These are phyloP conservation scores for Neospora caninum DNA, from an alignment of 169 alveolate genomes.

Conservation along the genomic window DNA sequence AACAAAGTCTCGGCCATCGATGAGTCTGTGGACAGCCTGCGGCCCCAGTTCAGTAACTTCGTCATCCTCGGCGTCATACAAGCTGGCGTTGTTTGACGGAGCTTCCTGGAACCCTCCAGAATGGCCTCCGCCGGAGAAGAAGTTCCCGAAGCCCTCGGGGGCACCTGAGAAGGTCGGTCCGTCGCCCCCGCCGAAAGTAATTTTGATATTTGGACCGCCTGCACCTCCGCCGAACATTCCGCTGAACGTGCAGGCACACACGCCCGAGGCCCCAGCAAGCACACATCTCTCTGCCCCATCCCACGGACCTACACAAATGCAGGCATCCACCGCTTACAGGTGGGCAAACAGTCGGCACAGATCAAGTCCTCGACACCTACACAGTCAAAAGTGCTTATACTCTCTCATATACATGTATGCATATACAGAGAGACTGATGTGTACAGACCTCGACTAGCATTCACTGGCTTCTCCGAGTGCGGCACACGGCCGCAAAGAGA, in stretches of 20 bases:
- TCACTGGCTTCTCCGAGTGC: too few relatives aligned
- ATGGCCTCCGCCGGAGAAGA: neutral
- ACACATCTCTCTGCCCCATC: too few relatives aligned
- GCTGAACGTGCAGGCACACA: neutral
- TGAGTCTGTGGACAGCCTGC: neutral
- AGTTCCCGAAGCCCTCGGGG: neutral
- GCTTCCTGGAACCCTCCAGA: neutral
- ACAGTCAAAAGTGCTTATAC: too few relatives aligned
- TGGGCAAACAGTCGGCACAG: too few relatives aligned
- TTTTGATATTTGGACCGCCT: slow-evolving; percentile 4
- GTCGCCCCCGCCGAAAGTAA: neutral
- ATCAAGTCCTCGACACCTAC: too few relatives aligned
- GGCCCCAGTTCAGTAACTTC: neutral
- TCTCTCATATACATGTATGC: too few relatives aligned
- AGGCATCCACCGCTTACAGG: too few relatives aligned
- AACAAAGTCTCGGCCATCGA: neutral
- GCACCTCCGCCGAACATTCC: neutral
- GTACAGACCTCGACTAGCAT: too few relatives aligned
- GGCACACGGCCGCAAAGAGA: too few relatives aligned
- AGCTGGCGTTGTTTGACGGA: neutral
- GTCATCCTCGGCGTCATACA: slow-evolving; percentile 2
- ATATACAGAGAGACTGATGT: too few relatives aligned
- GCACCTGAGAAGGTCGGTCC: neutral
- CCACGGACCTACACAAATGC: too few relatives aligned
- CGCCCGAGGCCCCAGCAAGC: neutral